Evolutionary conservation across 768 basidiomycete genomes (phyloP), one percentile per base, ranked within the genome.

Genomic region (Lanmaoa rubissima): DNA sequence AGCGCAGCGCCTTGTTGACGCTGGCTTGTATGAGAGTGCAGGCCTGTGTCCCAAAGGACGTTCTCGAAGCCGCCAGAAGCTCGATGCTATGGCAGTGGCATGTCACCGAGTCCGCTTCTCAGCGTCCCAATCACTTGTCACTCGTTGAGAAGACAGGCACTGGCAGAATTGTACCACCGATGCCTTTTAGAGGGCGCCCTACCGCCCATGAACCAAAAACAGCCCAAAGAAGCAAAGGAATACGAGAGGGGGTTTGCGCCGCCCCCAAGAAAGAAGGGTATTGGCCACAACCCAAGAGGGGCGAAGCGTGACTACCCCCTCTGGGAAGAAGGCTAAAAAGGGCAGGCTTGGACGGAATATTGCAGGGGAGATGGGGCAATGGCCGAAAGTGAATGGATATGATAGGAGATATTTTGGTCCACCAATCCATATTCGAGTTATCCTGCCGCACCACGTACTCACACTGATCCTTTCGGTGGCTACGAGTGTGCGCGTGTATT

Each of bases 311-410:
- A 42, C 39, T 42, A 1, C 34, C 40, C 46, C 16, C 34, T 26
- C 38, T 47, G 51, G 50, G 64, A 48, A 55, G 17, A 10, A 12
- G 8, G 24, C 61, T 32, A 4, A 57, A 62, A 48, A 12, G 17
- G 53, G 51, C 13, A 19, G 21, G 21, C 14, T 17, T 2, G 21
- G 53, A 32, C 21, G 58, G 49, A 32, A 55, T 26, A 32, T 44
- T 11, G 35, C 13, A 39, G 13, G 19, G 28, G 19, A 34, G 6
- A 24, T 42, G 62, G 17, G 13, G 31, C 1, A 53, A 51, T 48
- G 35, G 9, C 39, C 44, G n/a, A 43, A 38, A 41, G 8, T 2
- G 14, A 34, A 48, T 26, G 14, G 17, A 28, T n/a, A 32, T 31
- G 50, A 12, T 10, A 21, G 31, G 38, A 24, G 49, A 45, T 54